phyloP scores from a whole-genome alignment of 345 rosid species.

The Acer yangbiense region DNA sequence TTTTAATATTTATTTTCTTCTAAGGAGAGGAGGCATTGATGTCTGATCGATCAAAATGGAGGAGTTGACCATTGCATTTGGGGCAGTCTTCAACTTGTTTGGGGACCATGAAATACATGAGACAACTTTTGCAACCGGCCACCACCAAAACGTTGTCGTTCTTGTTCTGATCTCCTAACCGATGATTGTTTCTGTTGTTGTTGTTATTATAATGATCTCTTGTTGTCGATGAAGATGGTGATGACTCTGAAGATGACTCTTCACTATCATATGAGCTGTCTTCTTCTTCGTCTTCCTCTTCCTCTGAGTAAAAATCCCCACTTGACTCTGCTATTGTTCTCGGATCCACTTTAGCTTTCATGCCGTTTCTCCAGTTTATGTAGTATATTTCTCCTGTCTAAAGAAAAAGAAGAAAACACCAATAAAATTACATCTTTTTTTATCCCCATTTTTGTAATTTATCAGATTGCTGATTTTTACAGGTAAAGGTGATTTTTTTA shows the following conservation, averaged over 20 bases:
- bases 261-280: constrained; percentile 67
- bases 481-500: not conserved
- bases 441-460: not conserved
- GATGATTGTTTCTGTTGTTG: not conserved
- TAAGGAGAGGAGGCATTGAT: constrained; percentile 34
- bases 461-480: not conserved
- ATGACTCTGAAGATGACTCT: constrained; percentile 72
- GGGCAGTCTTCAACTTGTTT: constrained; percentile 81
- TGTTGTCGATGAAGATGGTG: constrained; percentile 36
- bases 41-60: constrained; percentile 72
- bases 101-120: constrained; percentile 93
- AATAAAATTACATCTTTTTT: too few species aligned
- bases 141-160: constrained; percentile 72
- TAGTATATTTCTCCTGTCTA: constrained; percentile 90
- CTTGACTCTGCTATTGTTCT: constrained; percentile 40
- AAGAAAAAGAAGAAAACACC: not conserved
- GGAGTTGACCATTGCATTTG: constrained; percentile 74
- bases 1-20: not conserved
- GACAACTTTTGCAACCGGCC: constrained; percentile 93
- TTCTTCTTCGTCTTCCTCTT: constrained; percentile 52
- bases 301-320: constrained; percentile 48
- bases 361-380: constrained; percentile 76
- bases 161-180: constrained; percentile 33
- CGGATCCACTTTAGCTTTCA: constrained; percentile 71
- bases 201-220: constrained; percentile 31